Evolutionary conservation across 192 early-diverging fungal species (phyloP), one percentile per base, ranked within the genome.

Genomic region (Entomortierella parvispora): DNA sequence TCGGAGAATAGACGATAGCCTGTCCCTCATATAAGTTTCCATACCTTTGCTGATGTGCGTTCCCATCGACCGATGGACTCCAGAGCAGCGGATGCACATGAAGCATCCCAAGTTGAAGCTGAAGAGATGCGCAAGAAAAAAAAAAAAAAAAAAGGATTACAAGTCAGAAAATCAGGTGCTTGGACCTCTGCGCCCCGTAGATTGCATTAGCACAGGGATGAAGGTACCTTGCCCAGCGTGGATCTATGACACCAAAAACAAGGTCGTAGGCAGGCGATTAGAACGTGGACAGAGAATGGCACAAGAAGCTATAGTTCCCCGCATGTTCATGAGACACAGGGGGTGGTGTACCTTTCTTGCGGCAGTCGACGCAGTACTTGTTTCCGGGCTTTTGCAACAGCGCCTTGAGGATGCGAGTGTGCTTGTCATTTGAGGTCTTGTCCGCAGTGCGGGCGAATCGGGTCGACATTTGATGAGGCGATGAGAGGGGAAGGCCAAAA

Each of bases 31-130:
- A 9, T 12, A 9, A 9, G 5, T 40, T 34, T 34, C 17, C 3
- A 20, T 85, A 93, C 93, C 93, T 90, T 93, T 90, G 54, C 90
- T 90, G 71, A 95, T 93, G 76, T 95, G 93, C 11, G 92, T 93
- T 31, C 93, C 93, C 85, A 95, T 88, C 12, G 90, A 92, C 17
- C 93, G 87, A 71, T 95, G 93, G 44, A 91, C 82, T 37, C 93
- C 93, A 18, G 88, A 89, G 64, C 88, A 89, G n/a, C 85, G 82
- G 57, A 89, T 86, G 62, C 88, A 89, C 52, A 89, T 76, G 64
- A 89, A 89, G 49, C 85, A 78, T 12, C 88, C 88, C 42, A 88
- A 45, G 58, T 89, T 89, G 49, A 82, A 68, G 44, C 69, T 70
- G 42, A n/a, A 15, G 12, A 20, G 56, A 9, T 44, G 23, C 9